A percentile compares a stretch with the other conserved stretches of the same genome.
Evolutionary conservation across 257 asterid species (phyloP).

Genomic region (Fraxinus pennsylvanica): DNA sequence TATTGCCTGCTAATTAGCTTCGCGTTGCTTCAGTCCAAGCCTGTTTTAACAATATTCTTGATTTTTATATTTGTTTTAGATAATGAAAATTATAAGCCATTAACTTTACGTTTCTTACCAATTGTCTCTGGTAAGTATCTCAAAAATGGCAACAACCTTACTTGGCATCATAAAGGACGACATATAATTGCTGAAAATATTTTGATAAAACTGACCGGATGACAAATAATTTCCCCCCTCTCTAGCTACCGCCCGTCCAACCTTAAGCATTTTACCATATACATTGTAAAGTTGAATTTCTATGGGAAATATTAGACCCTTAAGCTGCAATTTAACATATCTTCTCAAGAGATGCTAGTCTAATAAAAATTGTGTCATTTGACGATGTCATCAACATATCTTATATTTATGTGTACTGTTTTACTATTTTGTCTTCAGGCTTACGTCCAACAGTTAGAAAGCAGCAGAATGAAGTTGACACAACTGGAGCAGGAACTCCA

Average conservation of each 20-base stretch:
- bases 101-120: no score
- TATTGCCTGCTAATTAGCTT: background rate
- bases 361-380: background rate
- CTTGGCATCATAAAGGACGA: no score
- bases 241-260: background rate
- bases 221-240: background rate
- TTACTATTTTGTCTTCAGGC: conserved; percentile 55
- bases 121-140: no score
- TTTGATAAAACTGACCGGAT: background rate
- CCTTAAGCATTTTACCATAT: background rate
- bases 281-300: background rate
- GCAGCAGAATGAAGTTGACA: conserved; percentile 98
- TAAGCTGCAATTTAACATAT: background rate
- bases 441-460: conserved; percentile 94
- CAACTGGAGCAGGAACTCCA: conserved; percentile 99
- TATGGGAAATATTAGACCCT: background rate
- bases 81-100: background rate
- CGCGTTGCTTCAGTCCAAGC: background rate
- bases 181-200: no score
- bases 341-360: background rate
- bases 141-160: no score
- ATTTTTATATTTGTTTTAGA: background rate
- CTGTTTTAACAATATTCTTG: background rate
- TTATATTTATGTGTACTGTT: conserved; percentile 8
- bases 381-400: background rate